Conservation (phyloP, 805 yeast species). For the Spathaspora gorwiae region DNA sequence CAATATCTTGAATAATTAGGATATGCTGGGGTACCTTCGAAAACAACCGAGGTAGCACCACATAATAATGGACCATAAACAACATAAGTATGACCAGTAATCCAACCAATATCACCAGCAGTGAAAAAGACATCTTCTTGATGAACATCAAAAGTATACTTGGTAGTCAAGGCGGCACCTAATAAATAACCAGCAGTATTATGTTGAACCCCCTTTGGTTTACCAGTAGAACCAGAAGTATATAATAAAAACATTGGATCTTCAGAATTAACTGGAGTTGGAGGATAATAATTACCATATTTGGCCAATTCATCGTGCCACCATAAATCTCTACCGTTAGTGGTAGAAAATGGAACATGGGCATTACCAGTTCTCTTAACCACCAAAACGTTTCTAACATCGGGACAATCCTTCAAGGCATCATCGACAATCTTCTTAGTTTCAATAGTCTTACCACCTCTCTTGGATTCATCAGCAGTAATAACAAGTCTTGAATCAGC, state of each 20-base stretch:
- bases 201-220: slow-evolving; percentile 97
- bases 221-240: slow-evolving; percentile 97
- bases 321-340: slow-evolving; percentile 81
- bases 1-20: slow-evolving; percentile 95
- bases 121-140: slow-evolving; percentile 85
- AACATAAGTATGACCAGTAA: slow-evolving; percentile 96
- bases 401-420: slow-evolving; percentile 71
- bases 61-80: slow-evolving; percentile 84
- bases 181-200: slow-evolving; percentile 90
- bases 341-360: slow-evolving; percentile 62
- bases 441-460: slow-evolving; percentile 91
- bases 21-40: slow-evolving; percentile 97
- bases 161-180: slow-evolving; percentile 88
- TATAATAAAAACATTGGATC: slow-evolving; percentile 94
- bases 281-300: slow-evolving; percentile 82
- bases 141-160: slow-evolving; percentile 90
- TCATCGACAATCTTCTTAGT: slow-evolving; percentile 95
- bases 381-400: slow-evolving; percentile 80
- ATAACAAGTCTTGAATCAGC: slow-evolving; percentile 83
- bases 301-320: slow-evolving; percentile 89
- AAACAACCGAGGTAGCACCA: slow-evolving; percentile 89
- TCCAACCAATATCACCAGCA: slow-evolving; percentile 99
- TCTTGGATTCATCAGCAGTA: slow-evolving; percentile 91
- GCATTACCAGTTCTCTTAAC: slow-evolving; percentile 80
- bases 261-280: slow-evolving; percentile 82